Percentiles rank a stretch among this genome's conserved stretches.
Evolutionary conservation across 1,284 basidiomycete genomes (phyloP).

Genomic region (Entoloma clypeatum): DNA sequence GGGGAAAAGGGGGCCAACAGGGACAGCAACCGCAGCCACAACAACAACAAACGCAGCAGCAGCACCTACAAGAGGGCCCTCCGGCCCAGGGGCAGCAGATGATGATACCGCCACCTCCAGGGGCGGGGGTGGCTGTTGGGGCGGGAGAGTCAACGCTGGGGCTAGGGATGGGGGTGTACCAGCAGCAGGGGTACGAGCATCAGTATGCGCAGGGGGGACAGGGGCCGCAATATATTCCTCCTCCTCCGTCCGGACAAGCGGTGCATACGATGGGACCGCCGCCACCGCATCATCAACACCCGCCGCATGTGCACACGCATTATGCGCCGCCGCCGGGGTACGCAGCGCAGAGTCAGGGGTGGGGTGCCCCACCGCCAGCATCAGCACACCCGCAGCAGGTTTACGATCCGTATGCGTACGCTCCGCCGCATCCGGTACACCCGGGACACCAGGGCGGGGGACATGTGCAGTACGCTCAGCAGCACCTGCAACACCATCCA

Average conservation of each 20-base stretch:
- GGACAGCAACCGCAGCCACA: constrained; percentile 4
- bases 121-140: too few species aligned
- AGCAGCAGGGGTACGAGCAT: constrained; percentile 8
- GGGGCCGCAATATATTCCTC: constrained; percentile 16
- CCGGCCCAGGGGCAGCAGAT: constrained; percentile 10
- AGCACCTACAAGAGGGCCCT: background rate
- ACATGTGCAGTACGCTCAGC: constrained; percentile 29
- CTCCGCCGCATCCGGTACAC: constrained; percentile 8
- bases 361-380: constrained; percentile 12
- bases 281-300: constrained; percentile 17
- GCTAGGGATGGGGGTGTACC: constrained; percentile 5
- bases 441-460: constrained; percentile 20
- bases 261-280: too few species aligned
- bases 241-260: too few species aligned
- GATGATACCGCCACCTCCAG: constrained; percentile 30
- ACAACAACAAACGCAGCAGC: constrained; percentile 6
- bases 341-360: constrained; percentile 5
- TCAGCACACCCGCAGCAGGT: constrained; percentile 10
- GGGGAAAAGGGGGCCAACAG: background rate
- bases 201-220: constrained; percentile 21
- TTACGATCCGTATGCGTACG: constrained; percentile 18
- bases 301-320: constrained; percentile 18
- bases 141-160: constrained; percentile 17
- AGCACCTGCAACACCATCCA: constrained; percentile 22
- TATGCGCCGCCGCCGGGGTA: constrained; percentile 8